Conservation (phyloP, 2,329 filamentous ascomycete genomes). For the Pseudopyrenochaeta lycopersici region DNA sequence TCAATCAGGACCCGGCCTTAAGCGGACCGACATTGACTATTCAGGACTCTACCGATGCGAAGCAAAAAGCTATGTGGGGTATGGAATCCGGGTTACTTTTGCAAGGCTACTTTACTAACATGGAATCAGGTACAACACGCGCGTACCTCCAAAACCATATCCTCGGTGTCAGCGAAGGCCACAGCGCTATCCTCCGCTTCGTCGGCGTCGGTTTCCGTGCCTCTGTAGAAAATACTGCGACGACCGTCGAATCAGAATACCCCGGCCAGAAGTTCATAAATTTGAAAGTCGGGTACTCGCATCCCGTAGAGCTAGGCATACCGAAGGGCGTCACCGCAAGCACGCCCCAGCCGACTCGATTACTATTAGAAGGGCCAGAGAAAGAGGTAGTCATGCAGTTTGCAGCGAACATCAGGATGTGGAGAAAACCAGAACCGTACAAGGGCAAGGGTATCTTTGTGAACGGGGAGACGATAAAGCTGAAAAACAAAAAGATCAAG, state of each 20-base stretch:
- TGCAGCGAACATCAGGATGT: slow-evolving; percentile 85
- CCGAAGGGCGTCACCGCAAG: slow-evolving; percentile 85
- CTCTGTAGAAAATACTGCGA: slow-evolving; percentile 78
- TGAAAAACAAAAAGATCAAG: slow-evolving; percentile 86
- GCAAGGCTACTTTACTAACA: slow-evolving; percentile 6
- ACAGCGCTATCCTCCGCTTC: slow-evolving; percentile 89
- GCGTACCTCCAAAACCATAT: slow-evolving; percentile 91
- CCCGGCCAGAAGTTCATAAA: slow-evolving; percentile 88
- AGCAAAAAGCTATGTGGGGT: slow-evolving; percentile 98
- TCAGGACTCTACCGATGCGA: slow-evolving; percentile 70
- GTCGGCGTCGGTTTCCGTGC: slow-evolving; percentile 97
- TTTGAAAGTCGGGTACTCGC: slow-evolving; percentile 95
- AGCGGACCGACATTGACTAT: slow-evolving; percentile 75
- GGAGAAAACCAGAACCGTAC: slow-evolving; percentile 94
- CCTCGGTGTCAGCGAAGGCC: slow-evolving; percentile 93
- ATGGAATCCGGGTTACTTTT: slow-evolving; percentile 17
- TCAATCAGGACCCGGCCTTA: slow-evolving; percentile 71
- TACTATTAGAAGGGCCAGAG: slow-evolving; percentile 87
- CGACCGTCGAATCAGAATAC: slow-evolving; percentile 72
- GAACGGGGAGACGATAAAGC: slow-evolving; percentile 94
- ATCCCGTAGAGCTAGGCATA: slow-evolving; percentile 89
- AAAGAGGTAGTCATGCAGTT: slow-evolving; percentile 90
- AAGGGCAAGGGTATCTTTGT: slow-evolving; percentile 99
- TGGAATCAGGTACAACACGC: slow-evolving; percentile 78
- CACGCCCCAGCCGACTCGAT: slow-evolving; percentile 88